Evolutionary conservation across 345 rosid genomes (phyloP), one percentile per base, ranked within the genome.

Genomic region (Moricandia arvensis): DNA sequence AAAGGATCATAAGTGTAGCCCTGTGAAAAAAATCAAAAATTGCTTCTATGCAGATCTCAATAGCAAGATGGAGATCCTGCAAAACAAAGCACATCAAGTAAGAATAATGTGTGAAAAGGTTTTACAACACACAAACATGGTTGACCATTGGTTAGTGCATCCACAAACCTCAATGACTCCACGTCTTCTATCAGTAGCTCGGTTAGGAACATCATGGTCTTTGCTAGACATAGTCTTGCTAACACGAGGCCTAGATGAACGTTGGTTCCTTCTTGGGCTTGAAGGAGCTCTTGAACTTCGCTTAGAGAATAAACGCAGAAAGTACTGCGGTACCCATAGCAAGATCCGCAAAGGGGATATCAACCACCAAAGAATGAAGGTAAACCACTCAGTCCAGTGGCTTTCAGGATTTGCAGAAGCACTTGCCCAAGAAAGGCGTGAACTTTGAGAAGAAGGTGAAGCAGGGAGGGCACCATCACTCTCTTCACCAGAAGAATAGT

Each of bases 51-150:
- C 73, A 75, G 21, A 95, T 88, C 88, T 95, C 99, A 45, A 91
- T 90, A 24, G 85, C 97, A 62, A 95, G 86, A 80, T 95, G 97
- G 85, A 92, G 97, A 84, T 92, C 99, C 97, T 95, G 89, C 37
- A 75, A 26, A 55, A 31, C 31, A 73, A 18, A 68, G 62, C 59
- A 82, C 27, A 63, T 70, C 4, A 51, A 51, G 58, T 8, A 51
- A 43, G 26, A 18, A 16, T 16, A 34, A 11, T 3, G 8, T 15
- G 73, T 16, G 31, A 53, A 16, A n/a, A n/a, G n/a, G n/a, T n/a
- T n/a, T 21, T 21, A 21, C 24, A 59, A 59, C 60, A 31, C 24
- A 21, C 24, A 21, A 21, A 21, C 24, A 21, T 21, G 4, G 4
- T 4, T 4, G 43, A 55, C 15, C 7, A 29, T 15, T 75, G 37